phyloP scores from a whole-genome alignment of 352 stramenopile genomes.

The Globisporangium lucens region DNA sequence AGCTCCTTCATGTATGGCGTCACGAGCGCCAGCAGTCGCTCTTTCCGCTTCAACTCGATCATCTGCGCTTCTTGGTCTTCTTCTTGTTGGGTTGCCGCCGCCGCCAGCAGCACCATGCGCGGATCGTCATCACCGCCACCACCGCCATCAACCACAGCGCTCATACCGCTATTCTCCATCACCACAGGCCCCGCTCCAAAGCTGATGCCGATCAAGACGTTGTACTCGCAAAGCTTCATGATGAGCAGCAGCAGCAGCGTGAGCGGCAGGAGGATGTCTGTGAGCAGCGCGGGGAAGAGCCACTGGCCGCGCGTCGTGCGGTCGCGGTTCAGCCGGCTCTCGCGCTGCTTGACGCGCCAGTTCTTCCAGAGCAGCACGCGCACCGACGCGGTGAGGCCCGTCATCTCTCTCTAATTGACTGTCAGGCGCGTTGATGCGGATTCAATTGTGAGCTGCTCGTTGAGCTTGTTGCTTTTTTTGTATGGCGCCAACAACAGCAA shows the following conservation, averaged over 20 bases:
- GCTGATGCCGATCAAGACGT: constrained; percentile 18
- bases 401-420: constrained; percentile 4
- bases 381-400: constrained; percentile 20
- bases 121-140: background rate
- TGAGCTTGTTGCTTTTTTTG: too few relatives aligned
- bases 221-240: constrained; percentile 52
- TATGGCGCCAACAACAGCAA: too few relatives aligned
- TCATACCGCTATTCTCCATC: background rate
- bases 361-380: constrained; percentile 80
- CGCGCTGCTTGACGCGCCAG: constrained; percentile 79
- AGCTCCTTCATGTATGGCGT: background rate
- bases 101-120: background rate
- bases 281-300: constrained; percentile 67
- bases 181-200: background rate
- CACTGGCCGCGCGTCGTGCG: constrained; percentile 33
- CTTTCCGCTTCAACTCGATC: background rate
- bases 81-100: background rate
- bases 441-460: background rate
- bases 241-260: constrained; percentile 57
- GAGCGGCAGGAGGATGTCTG: constrained; percentile 67
- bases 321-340: constrained; percentile 57
- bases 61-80: background rate
- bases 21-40: background rate
- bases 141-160: background rate
- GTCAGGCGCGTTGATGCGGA: background rate